These are phyloP conservation scores for Silene latifolia DNA, from an alignment of 148 eudicot genomes.

Conservation along the genomic window DNA sequence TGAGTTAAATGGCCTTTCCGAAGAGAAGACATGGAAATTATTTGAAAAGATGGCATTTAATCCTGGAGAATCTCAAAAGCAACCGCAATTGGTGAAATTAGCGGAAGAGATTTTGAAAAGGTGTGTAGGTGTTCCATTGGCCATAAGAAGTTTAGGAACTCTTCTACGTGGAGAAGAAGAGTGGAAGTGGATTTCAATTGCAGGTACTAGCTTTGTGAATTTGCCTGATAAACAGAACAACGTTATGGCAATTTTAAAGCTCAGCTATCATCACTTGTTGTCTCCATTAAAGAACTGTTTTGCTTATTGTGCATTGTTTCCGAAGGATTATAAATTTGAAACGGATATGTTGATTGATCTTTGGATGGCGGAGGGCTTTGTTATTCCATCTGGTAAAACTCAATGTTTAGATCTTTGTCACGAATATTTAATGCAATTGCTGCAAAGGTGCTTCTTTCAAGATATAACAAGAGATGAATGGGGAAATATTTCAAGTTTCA, in stretches of 20 bases:
- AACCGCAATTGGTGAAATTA: constrained; percentile 3
- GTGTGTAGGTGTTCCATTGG: constrained; percentile 24
- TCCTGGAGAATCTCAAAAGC: background rate
- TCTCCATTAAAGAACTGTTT: constrained; percentile 30
- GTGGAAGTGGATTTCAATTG: constrained; percentile 19
- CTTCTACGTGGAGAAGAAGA: constrained; percentile 18
- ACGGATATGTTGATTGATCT: background rate
- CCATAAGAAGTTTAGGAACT: constrained; percentile 19
- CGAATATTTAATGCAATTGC: too few relatives aligned
- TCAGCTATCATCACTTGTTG: constrained; percentile 21
- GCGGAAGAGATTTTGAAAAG: constrained; percentile 25
- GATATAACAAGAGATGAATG: background rate
- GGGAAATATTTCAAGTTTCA: constrained; percentile 16
- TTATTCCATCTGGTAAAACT: too few relatives aligned
- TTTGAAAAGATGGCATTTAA: constrained; percentile 2
- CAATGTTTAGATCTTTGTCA: too few relatives aligned
- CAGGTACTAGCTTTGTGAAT: background rate
- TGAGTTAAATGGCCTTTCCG: constrained; percentile 9
- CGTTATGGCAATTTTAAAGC: constrained; percentile 18
- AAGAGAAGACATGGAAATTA: constrained; percentile 17
- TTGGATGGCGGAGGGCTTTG: constrained; percentile 30
- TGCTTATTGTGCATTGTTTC: constrained; percentile 31
- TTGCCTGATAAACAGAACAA: background rate
- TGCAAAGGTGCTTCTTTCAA: constrained; percentile 18
- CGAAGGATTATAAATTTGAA: constrained; percentile 7